Evolutionary conservation across 148 eudicot genomes (phyloP).

Genomic region (Vaccinium macrocarpon): DNA sequence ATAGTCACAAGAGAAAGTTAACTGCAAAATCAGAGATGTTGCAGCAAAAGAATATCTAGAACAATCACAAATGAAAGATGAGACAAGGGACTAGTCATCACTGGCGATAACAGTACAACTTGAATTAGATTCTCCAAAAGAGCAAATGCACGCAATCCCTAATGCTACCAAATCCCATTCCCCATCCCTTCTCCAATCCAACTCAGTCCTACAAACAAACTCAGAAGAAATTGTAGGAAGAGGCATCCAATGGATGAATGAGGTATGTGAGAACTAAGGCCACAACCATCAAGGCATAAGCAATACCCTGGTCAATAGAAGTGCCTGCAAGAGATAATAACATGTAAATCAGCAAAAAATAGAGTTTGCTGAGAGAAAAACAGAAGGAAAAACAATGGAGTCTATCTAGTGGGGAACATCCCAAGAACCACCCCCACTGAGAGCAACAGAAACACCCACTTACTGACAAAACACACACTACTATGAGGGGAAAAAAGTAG

Average conservation of each 20-base stretch:
- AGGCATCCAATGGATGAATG: slow-evolving; percentile 38
- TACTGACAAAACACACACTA: background rate
- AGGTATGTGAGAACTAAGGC: slow-evolving; percentile 45
- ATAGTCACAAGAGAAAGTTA: slow-evolving; percentile 4
- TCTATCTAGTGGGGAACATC: background rate
- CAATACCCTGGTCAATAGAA: slow-evolving; percentile 44
- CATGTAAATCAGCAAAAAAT: background rate
- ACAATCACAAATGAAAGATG: background rate
- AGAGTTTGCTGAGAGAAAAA: background rate
- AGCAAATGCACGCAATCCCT: background rate
- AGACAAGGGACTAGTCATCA: background rate
- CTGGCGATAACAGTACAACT: background rate
- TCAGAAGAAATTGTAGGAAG: slow-evolving; percentile 23
- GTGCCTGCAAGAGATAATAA: slow-evolving; percentile 25
- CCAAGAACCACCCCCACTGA: background rate
- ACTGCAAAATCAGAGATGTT: slow-evolving; percentile 3
- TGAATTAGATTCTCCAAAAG: background rate
- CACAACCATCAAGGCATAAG: slow-evolving; percentile 39
- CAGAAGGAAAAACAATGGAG: background rate
- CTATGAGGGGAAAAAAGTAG: background rate
- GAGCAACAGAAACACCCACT: background rate
- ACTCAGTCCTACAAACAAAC: background rate
- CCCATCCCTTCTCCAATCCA: background rate
- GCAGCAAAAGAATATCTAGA: slow-evolving; percentile 8
- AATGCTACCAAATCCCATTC: background rate